phyloP scores from a whole-genome alignment of 345 rosid genomes.

The Camelina laxa region DNA sequence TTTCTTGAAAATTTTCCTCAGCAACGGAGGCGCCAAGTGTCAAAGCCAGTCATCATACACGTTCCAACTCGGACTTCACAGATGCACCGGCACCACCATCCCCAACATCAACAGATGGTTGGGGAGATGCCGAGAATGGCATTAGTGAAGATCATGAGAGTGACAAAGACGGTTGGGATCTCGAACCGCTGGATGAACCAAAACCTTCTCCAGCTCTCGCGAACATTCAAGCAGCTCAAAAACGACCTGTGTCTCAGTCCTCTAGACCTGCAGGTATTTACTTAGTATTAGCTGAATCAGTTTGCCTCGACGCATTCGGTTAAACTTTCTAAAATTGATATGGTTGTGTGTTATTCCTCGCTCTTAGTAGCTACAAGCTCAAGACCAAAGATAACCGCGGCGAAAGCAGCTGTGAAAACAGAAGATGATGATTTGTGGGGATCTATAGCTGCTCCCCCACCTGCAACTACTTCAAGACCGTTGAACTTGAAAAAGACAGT shows the following conservation, averaged over 20 bases:
- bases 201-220: constrained; percentile 81
- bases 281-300: constrained; percentile 8
- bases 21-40: constrained; percentile 61
- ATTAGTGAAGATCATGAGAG: constrained; percentile 70
- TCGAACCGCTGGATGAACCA: constrained; percentile 89
- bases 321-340: background rate
- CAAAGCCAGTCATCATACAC: constrained; percentile 54
- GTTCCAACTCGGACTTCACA: constrained; percentile 70
- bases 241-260: constrained; percentile 75
- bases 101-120: constrained; percentile 96
- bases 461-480: constrained; percentile 69
- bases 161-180: constrained; percentile 96
- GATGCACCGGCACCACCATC: constrained; percentile 78
- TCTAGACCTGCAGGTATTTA: constrained; percentile 72
- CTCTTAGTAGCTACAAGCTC: constrained; percentile 55
- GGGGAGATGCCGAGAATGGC: constrained; percentile 97
- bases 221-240: constrained; percentile 94
- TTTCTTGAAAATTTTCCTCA: constrained; percentile 33
- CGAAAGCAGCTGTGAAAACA: constrained; percentile 51
- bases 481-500: constrained; percentile 62
- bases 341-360: background rate
- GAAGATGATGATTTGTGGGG: constrained; percentile 98
- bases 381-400: constrained; percentile 56
- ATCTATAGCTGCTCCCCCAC: constrained; percentile 86
- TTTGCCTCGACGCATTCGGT: constrained; percentile 20